Evolutionary conservation across 1,139 yeast species (phyloP), one percentile per base, ranked within the genome.

Genomic region (Spencermartinsiella ligniputridi): DNA sequence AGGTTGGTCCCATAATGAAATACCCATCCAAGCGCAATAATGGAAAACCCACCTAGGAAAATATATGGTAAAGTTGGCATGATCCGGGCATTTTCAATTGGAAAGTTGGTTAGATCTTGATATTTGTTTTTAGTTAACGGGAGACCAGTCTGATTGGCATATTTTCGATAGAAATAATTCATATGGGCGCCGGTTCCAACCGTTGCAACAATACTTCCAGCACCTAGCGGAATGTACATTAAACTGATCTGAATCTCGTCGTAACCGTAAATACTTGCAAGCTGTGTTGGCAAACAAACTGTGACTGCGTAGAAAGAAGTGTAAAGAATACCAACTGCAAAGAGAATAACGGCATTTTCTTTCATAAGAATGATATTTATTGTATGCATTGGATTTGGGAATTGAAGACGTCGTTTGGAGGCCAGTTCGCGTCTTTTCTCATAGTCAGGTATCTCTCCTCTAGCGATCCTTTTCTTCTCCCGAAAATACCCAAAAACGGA

Each of bases 21-120:
- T 43, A 82, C 72, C 92, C 94, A 84, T 0, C 89, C 92, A 63
- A 75, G 83, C 0, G 76, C 62, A 1, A 78, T 48, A 2, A 73
- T 61, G 0, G 76, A 71, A 3, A 60, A 54, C 29, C 20, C 58
- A 5, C 19, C 70, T 50, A 44, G 19, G 4, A 43, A 39, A 3
- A 60, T 47, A 2, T 78, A 72, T 17, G 67, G 46, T 1, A 53
- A 46, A 1, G 58, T 47, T 18, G 48, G 54, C 5, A 53, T 54
- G 17, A 80, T 58, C 36, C 84, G 66, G 11, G 78, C 72, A 30
- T 64, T 68, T 47, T 74, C 68, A 18, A 78, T 66, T 49, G 76
- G 71, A 50, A 76, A 70, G 4, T 62, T n/a, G n/a, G n/a, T 40
- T 13, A 20, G 32, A 39, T 49, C 80, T 75, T 22, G 11, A 11